Evolutionary conservation across 192 early-diverging fungal genomes (phyloP).

Genomic region (Backusella luteola): DNA sequence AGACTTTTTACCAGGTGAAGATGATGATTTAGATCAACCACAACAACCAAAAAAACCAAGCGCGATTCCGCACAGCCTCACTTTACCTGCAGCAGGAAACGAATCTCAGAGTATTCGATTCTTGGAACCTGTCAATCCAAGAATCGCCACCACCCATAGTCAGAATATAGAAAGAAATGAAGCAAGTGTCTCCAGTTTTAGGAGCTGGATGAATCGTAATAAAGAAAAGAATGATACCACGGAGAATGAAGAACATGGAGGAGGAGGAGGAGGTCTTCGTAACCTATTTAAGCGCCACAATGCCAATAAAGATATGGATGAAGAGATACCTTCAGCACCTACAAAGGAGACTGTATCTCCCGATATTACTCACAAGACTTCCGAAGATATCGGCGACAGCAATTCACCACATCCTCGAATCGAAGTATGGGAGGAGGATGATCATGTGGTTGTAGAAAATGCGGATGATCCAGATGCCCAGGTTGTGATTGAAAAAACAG

Average conservation of each 20-base stretch:
- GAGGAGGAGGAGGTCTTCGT: not conserved
- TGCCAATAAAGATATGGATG: not conserved
- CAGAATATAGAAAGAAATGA: slow-evolving; percentile 3
- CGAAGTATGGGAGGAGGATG: slow-evolving; percentile 28
- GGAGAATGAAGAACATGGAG: not conserved
- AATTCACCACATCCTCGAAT: not conserved
- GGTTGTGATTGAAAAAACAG: slow-evolving; percentile 21
- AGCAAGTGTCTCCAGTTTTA: slow-evolving; percentile 15
- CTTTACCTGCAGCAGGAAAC: slow-evolving; percentile 5
- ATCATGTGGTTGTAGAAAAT: slow-evolving; percentile 25
- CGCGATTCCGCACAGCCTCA: not conserved
- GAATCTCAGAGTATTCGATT: slow-evolving; percentile 37
- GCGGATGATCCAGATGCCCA: not conserved
- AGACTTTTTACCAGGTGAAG: slow-evolving; percentile 28
- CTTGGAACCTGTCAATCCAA: slow-evolving; percentile 37
- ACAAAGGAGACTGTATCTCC: not conserved
- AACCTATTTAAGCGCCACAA: not conserved
- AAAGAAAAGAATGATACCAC: not conserved
- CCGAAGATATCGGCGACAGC: not conserved
- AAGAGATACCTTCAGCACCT: not conserved
- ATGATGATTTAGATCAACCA: slow-evolving; percentile 15
- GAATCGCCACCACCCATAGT: not conserved
- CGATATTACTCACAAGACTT: not conserved
- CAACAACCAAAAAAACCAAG: not conserved
- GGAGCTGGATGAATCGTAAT: slow-evolving; percentile 11